phyloP scores from a whole-genome alignment of 805 yeast species.

The Komagataella pseudopastoris region DNA sequence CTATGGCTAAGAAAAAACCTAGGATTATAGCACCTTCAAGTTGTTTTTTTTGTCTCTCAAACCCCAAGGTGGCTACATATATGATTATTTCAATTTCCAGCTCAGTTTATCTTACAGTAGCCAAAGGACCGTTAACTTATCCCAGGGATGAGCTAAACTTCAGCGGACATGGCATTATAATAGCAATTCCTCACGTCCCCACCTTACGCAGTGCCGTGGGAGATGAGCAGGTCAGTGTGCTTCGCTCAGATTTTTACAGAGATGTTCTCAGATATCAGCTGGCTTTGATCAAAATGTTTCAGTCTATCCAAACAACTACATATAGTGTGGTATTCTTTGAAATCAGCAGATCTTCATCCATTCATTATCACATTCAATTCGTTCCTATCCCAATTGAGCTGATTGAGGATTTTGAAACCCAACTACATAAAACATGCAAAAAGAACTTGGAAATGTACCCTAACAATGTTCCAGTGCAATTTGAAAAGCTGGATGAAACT shows the following conservation, averaged over 20 bases:
- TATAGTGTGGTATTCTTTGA: conserved; percentile 54
- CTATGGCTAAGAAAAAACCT: conserved; percentile 12
- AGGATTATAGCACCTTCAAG: conserved; percentile 37
- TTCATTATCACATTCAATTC: conserved; percentile 71
- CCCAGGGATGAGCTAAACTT: conserved; percentile 33
- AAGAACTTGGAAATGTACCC: conserved; percentile 34
- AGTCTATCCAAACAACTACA: conserved; percentile 18
- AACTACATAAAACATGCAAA: conserved; percentile 27
- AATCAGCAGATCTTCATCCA: conserved; percentile 45
- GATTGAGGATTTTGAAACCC: conserved; percentile 26
- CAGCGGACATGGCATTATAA: conserved; percentile 72
- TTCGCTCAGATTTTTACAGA: not conserved
- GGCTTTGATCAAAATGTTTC: conserved; percentile 29
- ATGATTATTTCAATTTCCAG: conserved; percentile 69
- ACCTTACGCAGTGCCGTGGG: conserved; percentile 15
- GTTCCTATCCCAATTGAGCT: conserved; percentile 47
- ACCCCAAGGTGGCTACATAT: conserved; percentile 65
- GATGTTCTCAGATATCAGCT: conserved; percentile 5
- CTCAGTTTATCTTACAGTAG: conserved; percentile 54
- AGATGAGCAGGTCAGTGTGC: conserved; percentile 6
- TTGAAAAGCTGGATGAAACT: conserved; percentile 17
- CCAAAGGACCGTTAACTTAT: conserved; percentile 73
- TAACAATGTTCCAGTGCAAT: conserved; percentile 26
- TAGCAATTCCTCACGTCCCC: conserved; percentile 68
- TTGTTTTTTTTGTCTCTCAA: conserved; percentile 79